Conservation (phyloP, 805 yeast genomes). For the Pichia cephalocereana region DNA sequence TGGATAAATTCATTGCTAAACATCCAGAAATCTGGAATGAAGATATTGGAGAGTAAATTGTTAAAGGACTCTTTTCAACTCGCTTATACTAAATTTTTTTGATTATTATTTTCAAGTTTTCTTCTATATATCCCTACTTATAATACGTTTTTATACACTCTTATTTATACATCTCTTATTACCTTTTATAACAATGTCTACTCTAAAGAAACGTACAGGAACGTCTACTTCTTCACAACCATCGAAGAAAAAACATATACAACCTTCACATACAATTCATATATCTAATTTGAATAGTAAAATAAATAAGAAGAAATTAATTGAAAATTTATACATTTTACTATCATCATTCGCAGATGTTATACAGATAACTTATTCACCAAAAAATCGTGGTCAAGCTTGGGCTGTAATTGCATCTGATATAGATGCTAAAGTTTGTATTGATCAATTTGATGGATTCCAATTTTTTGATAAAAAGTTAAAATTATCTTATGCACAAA, state of each 20-base stretch:
- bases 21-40: constrained; percentile 76
- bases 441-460: constrained; percentile 37
- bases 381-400: constrained; percentile 55
- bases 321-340: constrained; percentile 46
- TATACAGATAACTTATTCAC: constrained; percentile 36
- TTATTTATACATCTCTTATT: too few species aligned
- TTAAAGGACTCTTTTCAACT: too few species aligned
- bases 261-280: constrained; percentile 38
- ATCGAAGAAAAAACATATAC: constrained; percentile 1
- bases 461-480: constrained; percentile 45
- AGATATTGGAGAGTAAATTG: constrained; percentile 50
- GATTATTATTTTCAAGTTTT: too few species aligned
- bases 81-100: too few species aligned
- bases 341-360: constrained; percentile 62
- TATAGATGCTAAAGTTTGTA: constrained; percentile 43
- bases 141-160: too few species aligned
- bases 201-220: too few species aligned
- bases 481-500: constrained; percentile 34
- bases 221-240: too few species aligned
- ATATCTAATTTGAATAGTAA: constrained; percentile 52
- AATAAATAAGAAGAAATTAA: constrained; percentile 34
- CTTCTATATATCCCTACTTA: too few species aligned
- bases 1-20: constrained; percentile 71
- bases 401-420: constrained; percentile 44
- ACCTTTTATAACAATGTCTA: too few species aligned